Conservation (phyloP, 805 yeast genomes). For the Yamadazyma endophytica region DNA sequence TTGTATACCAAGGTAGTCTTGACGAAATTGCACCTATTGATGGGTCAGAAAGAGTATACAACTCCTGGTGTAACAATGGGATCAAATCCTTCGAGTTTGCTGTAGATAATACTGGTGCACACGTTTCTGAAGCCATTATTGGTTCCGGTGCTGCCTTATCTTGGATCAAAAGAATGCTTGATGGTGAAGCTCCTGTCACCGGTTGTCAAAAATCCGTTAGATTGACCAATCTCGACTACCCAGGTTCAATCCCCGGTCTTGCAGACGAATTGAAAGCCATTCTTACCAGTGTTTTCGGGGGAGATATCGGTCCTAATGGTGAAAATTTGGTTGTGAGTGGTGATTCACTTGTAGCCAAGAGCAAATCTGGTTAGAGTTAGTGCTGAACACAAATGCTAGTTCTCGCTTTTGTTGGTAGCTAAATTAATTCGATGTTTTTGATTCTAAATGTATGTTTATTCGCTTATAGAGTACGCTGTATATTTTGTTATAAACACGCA, state of each 20-base stretch:
- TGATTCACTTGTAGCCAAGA: neutral
- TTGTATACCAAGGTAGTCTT: conserved; percentile 15
- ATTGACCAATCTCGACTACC: conserved; percentile 41
- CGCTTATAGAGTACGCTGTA: too few species aligned
- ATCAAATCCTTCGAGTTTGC: conserved; percentile 22
- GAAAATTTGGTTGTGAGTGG: conserved; percentile 3
- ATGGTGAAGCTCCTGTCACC: conserved; percentile 10
- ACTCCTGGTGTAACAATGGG: conserved; percentile 21
- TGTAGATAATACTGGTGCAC: conserved; percentile 14
- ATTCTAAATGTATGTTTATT: too few species aligned
- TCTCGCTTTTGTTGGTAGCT: too few species aligned
- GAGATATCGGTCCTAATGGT: conserved; percentile 8
- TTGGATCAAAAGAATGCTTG: conserved; percentile 15
- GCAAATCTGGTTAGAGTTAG: too few species aligned
- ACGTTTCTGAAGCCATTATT: conserved; percentile 11
- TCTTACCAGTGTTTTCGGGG: conserved; percentile 3
- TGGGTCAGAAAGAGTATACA: conserved; percentile 12
- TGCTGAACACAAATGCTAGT: too few species aligned
- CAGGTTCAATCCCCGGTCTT: conserved; percentile 17
- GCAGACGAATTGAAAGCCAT: conserved; percentile 1
- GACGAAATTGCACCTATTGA: conserved; percentile 16
- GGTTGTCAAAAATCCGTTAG: conserved; percentile 46
- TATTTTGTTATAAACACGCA: too few species aligned
- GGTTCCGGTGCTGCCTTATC: conserved; percentile 17
- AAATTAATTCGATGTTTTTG: too few species aligned